Evolutionary conservation across 2,329 filamentous ascomycete genomes (phyloP), one percentile per base, ranked within the genome.

Genomic region (Ceratocystis ficicola): DNA sequence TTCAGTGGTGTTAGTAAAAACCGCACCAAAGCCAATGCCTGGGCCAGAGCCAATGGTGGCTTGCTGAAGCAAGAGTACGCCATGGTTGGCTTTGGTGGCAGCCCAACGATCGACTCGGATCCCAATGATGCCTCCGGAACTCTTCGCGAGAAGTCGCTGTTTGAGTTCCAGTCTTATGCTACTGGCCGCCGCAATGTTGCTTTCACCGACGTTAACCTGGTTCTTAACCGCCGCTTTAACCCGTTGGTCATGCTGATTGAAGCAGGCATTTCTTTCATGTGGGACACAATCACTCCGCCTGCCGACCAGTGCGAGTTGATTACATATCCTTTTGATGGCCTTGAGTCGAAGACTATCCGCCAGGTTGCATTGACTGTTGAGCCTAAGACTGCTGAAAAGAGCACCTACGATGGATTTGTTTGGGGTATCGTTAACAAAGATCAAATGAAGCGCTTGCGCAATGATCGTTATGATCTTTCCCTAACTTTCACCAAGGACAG

Each of bases 381-480:
- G 70, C 36, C 68, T 15, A 76, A 77, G 73, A 77, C 82, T 80
- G 77, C 83, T 72, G 71, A 78, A 76, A 86, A 84, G 81, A 86
- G 85, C 78, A 76, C 78, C 67, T 97, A 87, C 72, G 94, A 97
- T 74, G 86, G 86, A 57, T 99, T 97, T 72, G 93, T 99, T 69
- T 97, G 89, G 83, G 93, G 91, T 62, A 77, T 99, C 70, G 92
- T 97, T 69, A 90, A 97, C 82, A 99, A 99, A 84, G 87, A 91
- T 72, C 78, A 83, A 74, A 97, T 99, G 93, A 90, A 89, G 79
- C 80, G 84, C 72, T 83, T 96, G 71, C 88, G 94, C 68, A 89
- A 96, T 61, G 90, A 96, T 69, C 89, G 94, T 71, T 99, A 96
- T 77, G 94, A 99, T 74, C 80, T 96, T 65, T 95, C 90, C 64